These are phyloP conservation scores for Apiotrichum gracile DNA, from an alignment of 1,284 basidiomycete genomes.

Conservation along the genomic window DNA sequence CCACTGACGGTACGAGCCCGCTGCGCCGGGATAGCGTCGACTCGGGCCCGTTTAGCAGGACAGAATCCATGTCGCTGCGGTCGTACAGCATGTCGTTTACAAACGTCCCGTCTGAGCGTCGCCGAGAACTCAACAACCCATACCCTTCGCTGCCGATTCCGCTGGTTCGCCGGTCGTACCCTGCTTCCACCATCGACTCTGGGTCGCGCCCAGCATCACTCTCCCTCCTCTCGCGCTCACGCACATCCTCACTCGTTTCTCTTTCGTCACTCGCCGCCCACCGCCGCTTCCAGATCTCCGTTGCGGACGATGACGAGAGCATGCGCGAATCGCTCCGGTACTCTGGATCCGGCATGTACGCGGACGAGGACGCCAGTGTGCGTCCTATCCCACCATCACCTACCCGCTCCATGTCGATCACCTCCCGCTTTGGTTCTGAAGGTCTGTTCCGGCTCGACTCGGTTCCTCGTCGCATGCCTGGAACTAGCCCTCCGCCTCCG, in stretches of 20 bases:
- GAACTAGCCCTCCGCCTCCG: not conserved
- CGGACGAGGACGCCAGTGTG: constrained; percentile 83
- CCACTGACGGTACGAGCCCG: not conserved
- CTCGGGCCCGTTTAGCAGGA: not conserved
- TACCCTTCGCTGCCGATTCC: constrained; percentile 42
- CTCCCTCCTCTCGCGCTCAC: constrained; percentile 25
- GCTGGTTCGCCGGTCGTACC: constrained; percentile 15
- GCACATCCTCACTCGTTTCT: constrained; percentile 26
- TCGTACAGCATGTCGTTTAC: constrained; percentile 16
- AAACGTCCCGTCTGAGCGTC: constrained; percentile 16
- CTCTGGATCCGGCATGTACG: constrained; percentile 53
- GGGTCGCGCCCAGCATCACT: constrained; percentile 18
- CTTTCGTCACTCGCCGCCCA: constrained; percentile 10
- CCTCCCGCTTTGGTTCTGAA: constrained; percentile 24
- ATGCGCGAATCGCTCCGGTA: constrained; percentile 2
- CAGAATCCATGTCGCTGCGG: constrained; percentile 42
- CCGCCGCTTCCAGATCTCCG: constrained; percentile 12
- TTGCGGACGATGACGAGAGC: constrained; percentile 18
- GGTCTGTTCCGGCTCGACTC: constrained; percentile 9
- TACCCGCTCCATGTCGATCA: constrained; percentile 51
- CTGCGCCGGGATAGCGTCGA: not conserved
- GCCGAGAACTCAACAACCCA: constrained; percentile 40
- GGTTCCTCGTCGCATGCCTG: constrained; percentile 1
- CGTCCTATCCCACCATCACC: constrained; percentile 82
- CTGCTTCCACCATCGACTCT: constrained; percentile 25